These are phyloP conservation scores for Deuterostichococcus epilithicus DNA, from an alignment of 139 green algal genomes.

Conservation along the genomic window DNA sequence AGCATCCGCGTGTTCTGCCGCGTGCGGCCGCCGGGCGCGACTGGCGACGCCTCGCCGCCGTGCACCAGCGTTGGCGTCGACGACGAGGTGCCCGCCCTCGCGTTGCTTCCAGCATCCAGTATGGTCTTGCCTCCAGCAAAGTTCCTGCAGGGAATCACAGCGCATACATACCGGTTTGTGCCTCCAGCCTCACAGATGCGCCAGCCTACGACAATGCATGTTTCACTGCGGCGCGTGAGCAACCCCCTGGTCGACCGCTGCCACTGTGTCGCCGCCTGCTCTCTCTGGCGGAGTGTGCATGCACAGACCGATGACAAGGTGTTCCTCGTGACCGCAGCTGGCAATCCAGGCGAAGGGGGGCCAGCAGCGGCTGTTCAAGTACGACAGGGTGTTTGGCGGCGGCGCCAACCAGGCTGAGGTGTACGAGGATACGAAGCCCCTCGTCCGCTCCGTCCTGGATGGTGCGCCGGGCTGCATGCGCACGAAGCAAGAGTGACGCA, in stretches of 20 bases:
- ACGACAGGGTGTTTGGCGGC: slow-evolving; percentile 79
- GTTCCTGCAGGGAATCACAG: no score
- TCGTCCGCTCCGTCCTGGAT: slow-evolving; percentile 86
- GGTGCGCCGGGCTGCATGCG: slow-evolving; percentile 37
- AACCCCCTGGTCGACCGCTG: no score
- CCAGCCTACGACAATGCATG: no score
- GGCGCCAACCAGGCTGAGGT: slow-evolving; percentile 65
- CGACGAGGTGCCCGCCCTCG: neutral
- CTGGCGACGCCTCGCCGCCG: slow-evolving; percentile 42
- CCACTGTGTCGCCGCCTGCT: no score
- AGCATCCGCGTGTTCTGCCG: slow-evolving; percentile 87
- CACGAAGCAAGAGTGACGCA: neutral
- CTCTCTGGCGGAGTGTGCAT: no score
- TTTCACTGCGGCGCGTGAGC: no score
- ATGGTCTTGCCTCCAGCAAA: neutral
- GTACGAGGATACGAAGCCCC: slow-evolving; percentile 81
- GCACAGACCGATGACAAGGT: no score
- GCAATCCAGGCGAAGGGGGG: slow-evolving; percentile 13
- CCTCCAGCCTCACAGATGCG: no score
- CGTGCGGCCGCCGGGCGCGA: slow-evolving; percentile 62
- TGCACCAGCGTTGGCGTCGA: neutral
- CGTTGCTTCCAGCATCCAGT: neutral
- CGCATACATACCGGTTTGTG: no score
- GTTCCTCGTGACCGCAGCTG: no score
- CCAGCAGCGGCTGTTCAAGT: slow-evolving; percentile 38